These are phyloP conservation scores for Fusarium nelsonii DNA, from an alignment of 2,329 filamentous ascomycete species.

Conservation along the genomic window DNA sequence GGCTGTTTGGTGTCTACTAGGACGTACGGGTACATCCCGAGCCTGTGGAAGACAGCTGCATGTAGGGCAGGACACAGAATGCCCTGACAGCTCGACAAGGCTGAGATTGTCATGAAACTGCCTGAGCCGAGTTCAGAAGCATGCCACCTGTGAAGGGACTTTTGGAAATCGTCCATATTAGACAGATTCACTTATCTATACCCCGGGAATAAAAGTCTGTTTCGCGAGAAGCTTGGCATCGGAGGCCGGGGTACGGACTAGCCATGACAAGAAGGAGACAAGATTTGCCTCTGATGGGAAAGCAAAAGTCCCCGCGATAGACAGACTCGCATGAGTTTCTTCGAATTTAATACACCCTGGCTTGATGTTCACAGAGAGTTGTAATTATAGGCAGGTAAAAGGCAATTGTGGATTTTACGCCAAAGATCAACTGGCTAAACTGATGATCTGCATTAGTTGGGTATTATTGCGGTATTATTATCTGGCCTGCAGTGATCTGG, in stretches of 20 bases:
- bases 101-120: background rate
- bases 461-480: background rate
- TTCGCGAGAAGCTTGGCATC: constrained; percentile 14
- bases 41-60: background rate
- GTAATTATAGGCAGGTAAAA: background rate
- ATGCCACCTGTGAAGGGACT: background rate
- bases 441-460: background rate
- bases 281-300: constrained; percentile 6
- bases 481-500: background rate
- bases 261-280: constrained; percentile 32
- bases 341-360: background rate
- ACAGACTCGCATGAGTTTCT: constrained; percentile 8
- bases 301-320: constrained; percentile 28
- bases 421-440: background rate
- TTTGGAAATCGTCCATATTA: background rate
- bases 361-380: background rate
- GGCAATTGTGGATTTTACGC: background rate
- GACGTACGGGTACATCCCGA: background rate
- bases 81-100: constrained; percentile 26
- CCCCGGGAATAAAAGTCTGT: background rate
- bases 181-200: constrained; percentile 17
- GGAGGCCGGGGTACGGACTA: constrained; percentile 20
- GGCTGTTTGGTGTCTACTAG: constrained; percentile 5
- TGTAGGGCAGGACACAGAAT: constrained; percentile 17
- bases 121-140: background rate